Evolutionary conservation across 2,329 filamentous ascomycete species (phyloP), one percentile per base, ranked within the genome.

Genomic region (Aspergillus fructus): DNA sequence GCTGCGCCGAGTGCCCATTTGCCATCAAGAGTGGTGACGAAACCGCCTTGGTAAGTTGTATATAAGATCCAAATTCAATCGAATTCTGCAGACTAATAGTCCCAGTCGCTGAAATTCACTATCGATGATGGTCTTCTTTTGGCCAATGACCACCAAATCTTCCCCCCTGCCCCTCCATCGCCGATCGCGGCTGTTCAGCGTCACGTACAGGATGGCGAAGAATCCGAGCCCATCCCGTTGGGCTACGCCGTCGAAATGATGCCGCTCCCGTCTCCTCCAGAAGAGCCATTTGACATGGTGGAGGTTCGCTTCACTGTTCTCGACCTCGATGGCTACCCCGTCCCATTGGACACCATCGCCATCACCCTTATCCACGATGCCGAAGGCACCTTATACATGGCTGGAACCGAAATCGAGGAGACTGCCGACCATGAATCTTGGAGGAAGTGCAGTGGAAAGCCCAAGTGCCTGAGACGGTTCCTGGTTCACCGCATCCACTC

Each of bases 231-330:
- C 1, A 63, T 79, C 45, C 63, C 69, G 11, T 61, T 79, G 51
- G 77, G 77, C 47, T 79, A 78, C 60, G 75, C 76, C 24, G 67
- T 78, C 23, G 76, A 79, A 61, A 65, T 74, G 41, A 67, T 75
- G 59, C 68, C 74, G 21, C 52, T 67, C 42, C 59, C 66, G 19
- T 59, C 66, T 12, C 62, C 70, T 15, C 57, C 64, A 8, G 70
- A 75, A 23, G 69, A 68, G n/a, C 62, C 67, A 7, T 63, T 68
- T 43, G 70, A 75, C 8, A 61, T 79, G 23, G 60, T 75, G 2
- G 67, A 71, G 11, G 63, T 79, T 57, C 72, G 75, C 40, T 77
- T 80, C 64, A 79, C 77, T n/a, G 70, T 79, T 37, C 70, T 79
- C 27, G 76, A 77, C 53, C 64, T 80, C 17, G 72, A 74, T 42